A percentile compares a stretch with the other conserved stretches of the same genome.
These are phyloP conservation scores for Pleurotus pulmonarius DNA, from an alignment of 768 basidiomycete species.

Conservation along the genomic window DNA sequence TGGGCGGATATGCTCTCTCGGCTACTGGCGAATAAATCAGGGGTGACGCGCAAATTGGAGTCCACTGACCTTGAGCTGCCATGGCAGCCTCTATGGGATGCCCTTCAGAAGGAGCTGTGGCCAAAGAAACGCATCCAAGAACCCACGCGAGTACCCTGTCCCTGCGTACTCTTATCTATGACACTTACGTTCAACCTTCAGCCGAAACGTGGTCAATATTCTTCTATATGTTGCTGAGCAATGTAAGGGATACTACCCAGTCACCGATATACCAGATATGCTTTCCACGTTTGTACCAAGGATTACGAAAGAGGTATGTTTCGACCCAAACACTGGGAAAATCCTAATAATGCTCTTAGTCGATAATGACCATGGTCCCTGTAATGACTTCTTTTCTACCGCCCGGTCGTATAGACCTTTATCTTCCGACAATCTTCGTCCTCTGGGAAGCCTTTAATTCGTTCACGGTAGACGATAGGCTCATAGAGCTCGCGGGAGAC, in stretches of 20 bases:
- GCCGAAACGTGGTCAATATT: conserved; percentile 68
- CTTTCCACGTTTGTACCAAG: conserved; percentile 67
- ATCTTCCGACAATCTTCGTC: conserved; percentile 68
- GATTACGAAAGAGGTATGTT: conserved; percentile 63
- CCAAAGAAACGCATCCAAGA: conserved; percentile 62
- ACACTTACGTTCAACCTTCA: conserved; percentile 14
- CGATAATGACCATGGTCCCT: conserved; percentile 65
- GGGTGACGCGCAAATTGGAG: conserved; percentile 64
- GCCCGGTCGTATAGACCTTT: conserved; percentile 57
- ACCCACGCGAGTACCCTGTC: conserved; percentile 39
- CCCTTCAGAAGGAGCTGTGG: conserved; percentile 71
- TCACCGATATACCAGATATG: conserved; percentile 66
- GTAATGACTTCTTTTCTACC: conserved; percentile 79
- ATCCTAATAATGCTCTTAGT: conserved; percentile 32
- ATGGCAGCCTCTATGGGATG: conserved; percentile 77
- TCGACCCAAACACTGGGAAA: not conserved
- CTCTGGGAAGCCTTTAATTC: conserved; percentile 82
- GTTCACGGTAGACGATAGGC: conserved; percentile 65
- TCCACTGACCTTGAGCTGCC: conserved; percentile 60
- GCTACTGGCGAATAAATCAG: conserved; percentile 63
- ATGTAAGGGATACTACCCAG: conserved; percentile 66
- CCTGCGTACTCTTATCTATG: conserved; percentile 4
- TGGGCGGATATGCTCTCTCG: conserved; percentile 81
- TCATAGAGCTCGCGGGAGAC: conserved; percentile 67
- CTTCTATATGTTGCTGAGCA: conserved; percentile 71